Percentiles rank a stretch among this genome's conserved stretches.
Evolutionary conservation across 305 asterid genomes (phyloP).

Genomic region (Solanum hybrid): DNA sequence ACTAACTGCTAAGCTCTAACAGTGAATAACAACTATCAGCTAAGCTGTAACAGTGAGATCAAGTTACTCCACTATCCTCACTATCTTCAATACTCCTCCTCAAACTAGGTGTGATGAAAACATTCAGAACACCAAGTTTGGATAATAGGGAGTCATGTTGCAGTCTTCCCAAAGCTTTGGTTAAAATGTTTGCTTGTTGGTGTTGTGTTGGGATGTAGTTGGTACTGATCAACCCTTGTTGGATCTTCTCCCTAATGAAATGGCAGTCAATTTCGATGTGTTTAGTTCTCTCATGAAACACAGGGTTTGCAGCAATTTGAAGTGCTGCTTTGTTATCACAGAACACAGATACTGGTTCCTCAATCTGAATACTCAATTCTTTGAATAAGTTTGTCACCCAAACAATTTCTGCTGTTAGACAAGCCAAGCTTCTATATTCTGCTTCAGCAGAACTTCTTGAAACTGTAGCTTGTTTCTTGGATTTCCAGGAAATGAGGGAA

Average conservation of each 20-base stretch:
- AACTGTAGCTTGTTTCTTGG: not conserved
- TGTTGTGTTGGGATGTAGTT: not conserved
- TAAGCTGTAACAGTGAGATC: too few relatives aligned
- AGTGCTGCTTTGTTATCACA: not conserved
- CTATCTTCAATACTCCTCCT: too few relatives aligned
- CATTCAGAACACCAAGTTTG: not conserved
- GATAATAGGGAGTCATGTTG: not conserved
- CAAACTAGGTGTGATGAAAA: not conserved
- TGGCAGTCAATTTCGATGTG: not conserved
- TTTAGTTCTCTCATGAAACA: not conserved
- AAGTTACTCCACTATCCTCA: too few relatives aligned
- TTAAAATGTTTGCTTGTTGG: not conserved
- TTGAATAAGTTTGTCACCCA: not conserved
- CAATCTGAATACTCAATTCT: not conserved
- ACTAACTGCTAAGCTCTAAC: too few relatives aligned
- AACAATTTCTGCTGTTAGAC: not conserved
- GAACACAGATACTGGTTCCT: not conserved
- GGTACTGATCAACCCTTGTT: not conserved
- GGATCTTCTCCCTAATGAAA: not conserved
- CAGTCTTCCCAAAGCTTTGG: not conserved
- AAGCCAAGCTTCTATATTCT: not conserved
- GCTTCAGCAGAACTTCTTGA: not conserved
- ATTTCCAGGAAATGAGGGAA: not conserved
- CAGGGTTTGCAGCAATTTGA: not conserved
- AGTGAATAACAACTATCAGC: too few relatives aligned